These are phyloP conservation scores for Phytophthora constricta DNA, from an alignment of 352 stramenopile genomes.

Conservation along the genomic window DNA sequence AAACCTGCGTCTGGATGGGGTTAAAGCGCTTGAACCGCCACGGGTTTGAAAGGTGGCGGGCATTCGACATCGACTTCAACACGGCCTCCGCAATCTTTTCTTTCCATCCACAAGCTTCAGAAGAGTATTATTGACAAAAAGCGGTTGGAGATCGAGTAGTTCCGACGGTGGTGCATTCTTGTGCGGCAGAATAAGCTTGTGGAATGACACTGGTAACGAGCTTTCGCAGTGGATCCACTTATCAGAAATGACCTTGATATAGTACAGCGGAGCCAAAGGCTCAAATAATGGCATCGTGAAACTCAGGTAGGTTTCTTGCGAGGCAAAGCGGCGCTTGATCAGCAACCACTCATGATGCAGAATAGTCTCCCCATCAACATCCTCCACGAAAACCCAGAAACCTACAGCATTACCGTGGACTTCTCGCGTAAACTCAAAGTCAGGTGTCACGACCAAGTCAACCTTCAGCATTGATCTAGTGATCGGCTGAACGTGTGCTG, in stretches of 20 bases:
- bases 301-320: conserved; percentile 83
- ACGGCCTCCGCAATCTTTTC: conserved; percentile 65
- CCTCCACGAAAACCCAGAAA: conserved; percentile 99
- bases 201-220: conserved; percentile 97
- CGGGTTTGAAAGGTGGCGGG: conserved; percentile 44
- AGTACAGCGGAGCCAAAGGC: conserved; percentile 98
- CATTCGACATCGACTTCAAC: conserved; percentile 52
- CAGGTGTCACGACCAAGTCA: conserved; percentile 95
- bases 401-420: conserved; percentile 96
- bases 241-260: conserved; percentile 97
- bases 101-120: conserved; percentile 74
- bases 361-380: conserved; percentile 98
- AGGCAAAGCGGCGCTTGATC: conserved; percentile 89
- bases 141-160: conserved; percentile 97
- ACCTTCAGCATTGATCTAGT: conserved; percentile 96
- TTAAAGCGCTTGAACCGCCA: conserved; percentile 96
- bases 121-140: conserved; percentile 91
- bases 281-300: conserved; percentile 99
- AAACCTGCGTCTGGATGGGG: conserved; percentile 98
- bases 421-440: conserved; percentile 98
- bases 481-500: conserved; percentile 98
- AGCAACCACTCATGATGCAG: conserved; percentile 98
- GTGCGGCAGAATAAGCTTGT: conserved; percentile 98
- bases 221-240: conserved; percentile 98
- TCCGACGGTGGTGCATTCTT: conserved; percentile 98